Evolutionary conservation across 1,284 basidiomycete genomes (phyloP), one percentile per base, ranked within the genome.

Genomic region (Cutaneotrichosporon cyanovorans): DNA sequence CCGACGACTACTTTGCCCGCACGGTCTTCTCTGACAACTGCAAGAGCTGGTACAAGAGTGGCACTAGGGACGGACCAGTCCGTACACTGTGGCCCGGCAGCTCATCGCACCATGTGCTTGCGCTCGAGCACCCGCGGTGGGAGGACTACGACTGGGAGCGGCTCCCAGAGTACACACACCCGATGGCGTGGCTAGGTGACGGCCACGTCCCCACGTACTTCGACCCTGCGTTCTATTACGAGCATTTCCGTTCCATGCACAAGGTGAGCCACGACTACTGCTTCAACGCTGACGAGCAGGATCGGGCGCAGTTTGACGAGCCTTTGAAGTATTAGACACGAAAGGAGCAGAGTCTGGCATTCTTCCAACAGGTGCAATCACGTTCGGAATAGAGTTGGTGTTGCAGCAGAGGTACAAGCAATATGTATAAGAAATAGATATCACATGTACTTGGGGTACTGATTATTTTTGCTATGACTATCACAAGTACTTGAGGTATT

Each of bases 131-230:
- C 31, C 61, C 63, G 1, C 53, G 65, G 0, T 69, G 62, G 62
- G 66, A 69, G 48, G 66, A 68, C 43, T 68, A 47, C 37, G 53
- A 61, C 4, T 48, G 48, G 36, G 48, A 51, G 41, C 44, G 48
- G 30, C 22, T 22, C 4, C 23, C 37, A 1, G 45, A 36, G 6
- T 53, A 50, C 45, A 20, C 37, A 7, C 25, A 49, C 32, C 9
- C 33, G 4, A 50, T 53, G 51, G 32, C 34, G 20, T 53, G 51
- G 51, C 48, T 53, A 11, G 51, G 51, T 25, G 39, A 53, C 25
- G 51, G 51, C 22, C 39, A 53, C 41, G 40, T 53, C 8, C 37
- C 51, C 1, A 20, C 38, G n/a, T 18, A 46, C 18, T n/a, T 44
- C 20, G 47, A 53, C 20, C 51, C 51, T 1, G 51, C 44, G 15